phyloP scores from a whole-genome alignment of 2,329 filamentous ascomycete species.

The Nannizziopsis arthrosporioides region DNA sequence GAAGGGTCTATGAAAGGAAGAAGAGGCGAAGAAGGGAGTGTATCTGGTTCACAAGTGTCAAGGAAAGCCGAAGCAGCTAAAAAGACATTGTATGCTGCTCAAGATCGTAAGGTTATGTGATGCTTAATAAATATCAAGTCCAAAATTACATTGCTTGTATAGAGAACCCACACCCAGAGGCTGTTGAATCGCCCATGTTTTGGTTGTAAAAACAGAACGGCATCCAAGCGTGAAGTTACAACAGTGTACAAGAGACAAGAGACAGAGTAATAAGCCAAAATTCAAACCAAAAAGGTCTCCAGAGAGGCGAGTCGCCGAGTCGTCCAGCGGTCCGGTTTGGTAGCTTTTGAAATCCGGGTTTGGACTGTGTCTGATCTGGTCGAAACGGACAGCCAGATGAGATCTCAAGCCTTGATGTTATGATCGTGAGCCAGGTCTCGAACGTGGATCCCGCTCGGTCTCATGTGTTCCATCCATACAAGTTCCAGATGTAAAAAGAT shows the following conservation, averaged over 20 bases:
- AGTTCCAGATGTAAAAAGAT: conserved; percentile 10
- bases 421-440: conserved; percentile 40
- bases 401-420: conserved; percentile 51
- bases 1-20: not conserved
- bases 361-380: not conserved
- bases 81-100: not conserved
- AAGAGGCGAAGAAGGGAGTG: not conserved
- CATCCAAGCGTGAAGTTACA: conserved; percentile 45
- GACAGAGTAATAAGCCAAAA: conserved; percentile 25
- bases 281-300: not conserved
- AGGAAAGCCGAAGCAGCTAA: not conserved
- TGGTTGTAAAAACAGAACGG: conserved; percentile 76
- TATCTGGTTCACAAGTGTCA: not conserved
- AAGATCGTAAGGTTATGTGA: not conserved
- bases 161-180: conserved; percentile 15
- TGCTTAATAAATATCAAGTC: no score
- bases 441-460: conserved; percentile 20
- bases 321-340: not conserved
- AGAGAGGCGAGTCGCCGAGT: not conserved
- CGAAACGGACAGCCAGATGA: conserved; percentile 19
- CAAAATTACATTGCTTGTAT: not conserved
- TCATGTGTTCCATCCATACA: conserved; percentile 12
- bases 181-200: conserved; percentile 66
- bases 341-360: not conserved
- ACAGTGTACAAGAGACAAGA: conserved; percentile 3